These are phyloP conservation scores for Neurospora africana DNA, from an alignment of 495 filamentous ascomycete species.

Conservation along the genomic window DNA sequence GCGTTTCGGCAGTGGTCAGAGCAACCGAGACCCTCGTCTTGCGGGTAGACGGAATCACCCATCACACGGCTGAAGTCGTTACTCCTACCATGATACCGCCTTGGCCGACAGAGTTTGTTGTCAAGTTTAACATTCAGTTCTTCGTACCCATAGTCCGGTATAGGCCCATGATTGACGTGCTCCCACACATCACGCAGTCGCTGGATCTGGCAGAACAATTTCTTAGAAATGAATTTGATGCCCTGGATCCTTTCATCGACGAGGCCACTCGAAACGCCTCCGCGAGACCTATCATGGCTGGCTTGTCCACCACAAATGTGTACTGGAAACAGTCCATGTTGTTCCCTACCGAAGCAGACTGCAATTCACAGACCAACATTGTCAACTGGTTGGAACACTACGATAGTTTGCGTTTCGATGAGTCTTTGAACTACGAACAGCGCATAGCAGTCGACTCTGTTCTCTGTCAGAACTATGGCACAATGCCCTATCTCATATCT, in stretches of 20 bases:
- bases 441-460: conserved; percentile 37
- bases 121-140: conserved; percentile 18
- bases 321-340: conserved; percentile 40
- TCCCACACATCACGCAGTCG: conserved; percentile 13
- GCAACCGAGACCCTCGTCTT: conserved; percentile 13
- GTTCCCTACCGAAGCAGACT: conserved; percentile 34
- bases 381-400: conserved; percentile 5
- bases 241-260: background rate
- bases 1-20: conserved; percentile 13
- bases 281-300: background rate
- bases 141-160: conserved; percentile 13
- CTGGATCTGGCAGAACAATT: conserved; percentile 6
- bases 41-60: conserved; percentile 4
- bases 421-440: conserved; percentile 41
- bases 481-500: conserved; percentile 41
- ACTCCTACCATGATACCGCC: background rate
- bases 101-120: background rate
- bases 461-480: conserved; percentile 34
- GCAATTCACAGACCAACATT: conserved; percentile 28
- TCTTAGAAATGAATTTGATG: background rate
- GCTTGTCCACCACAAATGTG: background rate
- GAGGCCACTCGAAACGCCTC: background rate
- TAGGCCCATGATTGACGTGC: conserved; percentile 10
- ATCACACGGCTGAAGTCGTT: background rate
- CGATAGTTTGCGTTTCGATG: conserved; percentile 23